Conservation (phyloP, 352 stramenopile species). For the Phytophthora multivora region DNA sequence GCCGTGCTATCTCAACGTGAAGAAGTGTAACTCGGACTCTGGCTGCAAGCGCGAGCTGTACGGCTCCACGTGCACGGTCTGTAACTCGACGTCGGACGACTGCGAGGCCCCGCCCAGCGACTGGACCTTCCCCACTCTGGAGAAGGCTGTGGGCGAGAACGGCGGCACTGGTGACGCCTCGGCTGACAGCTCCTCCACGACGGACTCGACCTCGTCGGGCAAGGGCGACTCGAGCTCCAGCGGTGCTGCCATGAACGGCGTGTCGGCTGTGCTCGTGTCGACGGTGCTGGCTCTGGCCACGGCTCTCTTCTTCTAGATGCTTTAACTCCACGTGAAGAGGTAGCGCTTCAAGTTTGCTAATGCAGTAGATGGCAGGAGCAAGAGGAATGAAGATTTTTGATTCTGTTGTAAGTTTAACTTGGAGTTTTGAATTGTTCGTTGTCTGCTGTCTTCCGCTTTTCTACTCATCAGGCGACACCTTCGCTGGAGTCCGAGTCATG, state of each 20-base stretch:
- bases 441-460: background rate
- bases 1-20: conserved; percentile 67
- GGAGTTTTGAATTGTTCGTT: conserved; percentile 17
- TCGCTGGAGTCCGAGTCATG: conserved; percentile 40
- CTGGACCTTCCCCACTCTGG: conserved; percentile 56
- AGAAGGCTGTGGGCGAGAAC: conserved; percentile 55
- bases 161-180: conserved; percentile 49
- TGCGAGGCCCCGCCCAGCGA: conserved; percentile 48
- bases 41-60: conserved; percentile 70
- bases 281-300: conserved; percentile 35
- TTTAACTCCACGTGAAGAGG: background rate
- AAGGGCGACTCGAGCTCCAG: conserved; percentile 24
- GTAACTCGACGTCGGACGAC: conserved; percentile 46
- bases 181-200: conserved; percentile 34
- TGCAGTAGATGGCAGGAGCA: conserved; percentile 11
- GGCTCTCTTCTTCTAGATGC: conserved; percentile 36
- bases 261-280: conserved; percentile 35
- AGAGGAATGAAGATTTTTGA: conserved; percentile 27
- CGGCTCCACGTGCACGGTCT: conserved; percentile 67
- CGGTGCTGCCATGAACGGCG: conserved; percentile 19
- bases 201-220: conserved; percentile 26
- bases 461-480: conserved; percentile 1
- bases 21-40: conserved; percentile 53
- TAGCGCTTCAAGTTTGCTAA: conserved; percentile 3
- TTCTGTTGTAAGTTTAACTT: conserved; percentile 29